Conservation (phyloP, 1,284 basidiomycete species). For the Puccinia polysora region DNA sequence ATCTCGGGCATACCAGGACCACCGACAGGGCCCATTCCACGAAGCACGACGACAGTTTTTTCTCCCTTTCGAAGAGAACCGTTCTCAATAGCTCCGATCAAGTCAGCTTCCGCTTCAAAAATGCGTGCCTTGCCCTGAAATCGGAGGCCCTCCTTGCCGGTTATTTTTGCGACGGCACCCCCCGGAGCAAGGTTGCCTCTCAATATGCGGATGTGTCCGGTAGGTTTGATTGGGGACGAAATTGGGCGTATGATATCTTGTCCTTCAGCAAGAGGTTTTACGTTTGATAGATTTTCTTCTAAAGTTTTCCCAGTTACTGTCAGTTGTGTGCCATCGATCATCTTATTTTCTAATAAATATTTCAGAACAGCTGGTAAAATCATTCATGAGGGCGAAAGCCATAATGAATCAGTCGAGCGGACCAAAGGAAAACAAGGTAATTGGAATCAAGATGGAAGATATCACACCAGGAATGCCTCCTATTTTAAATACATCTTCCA, state of each 20-base stretch:
- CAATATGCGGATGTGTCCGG: conserved; percentile 82
- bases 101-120: conserved; percentile 64
- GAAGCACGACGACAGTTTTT: conserved; percentile 61
- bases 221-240: conserved; percentile 76
- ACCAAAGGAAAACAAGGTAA: neutral
- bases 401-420: neutral
- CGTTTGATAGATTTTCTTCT: conserved; percentile 77
- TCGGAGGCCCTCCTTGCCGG: conserved; percentile 84
- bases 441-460: neutral
- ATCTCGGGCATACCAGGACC: conserved; percentile 53
- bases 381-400: neutral
- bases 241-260: conserved; percentile 82
- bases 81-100: conserved; percentile 74
- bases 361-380: conserved; percentile 62
- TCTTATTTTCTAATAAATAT: conserved; percentile 72
- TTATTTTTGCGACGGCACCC: conserved; percentile 86
- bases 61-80: conserved; percentile 81
- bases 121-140: conserved; percentile 64
- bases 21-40: conserved; percentile 50
- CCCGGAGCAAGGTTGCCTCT: conserved; percentile 70
- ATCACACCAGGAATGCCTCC: conserved; percentile 66
- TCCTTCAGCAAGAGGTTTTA: conserved; percentile 60
- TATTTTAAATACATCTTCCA: conserved; percentile 85
- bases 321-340: conserved; percentile 77
- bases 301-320: conserved; percentile 82